Conservation (phyloP, 257 asterid species). For the Nicotiana otophora region DNA sequence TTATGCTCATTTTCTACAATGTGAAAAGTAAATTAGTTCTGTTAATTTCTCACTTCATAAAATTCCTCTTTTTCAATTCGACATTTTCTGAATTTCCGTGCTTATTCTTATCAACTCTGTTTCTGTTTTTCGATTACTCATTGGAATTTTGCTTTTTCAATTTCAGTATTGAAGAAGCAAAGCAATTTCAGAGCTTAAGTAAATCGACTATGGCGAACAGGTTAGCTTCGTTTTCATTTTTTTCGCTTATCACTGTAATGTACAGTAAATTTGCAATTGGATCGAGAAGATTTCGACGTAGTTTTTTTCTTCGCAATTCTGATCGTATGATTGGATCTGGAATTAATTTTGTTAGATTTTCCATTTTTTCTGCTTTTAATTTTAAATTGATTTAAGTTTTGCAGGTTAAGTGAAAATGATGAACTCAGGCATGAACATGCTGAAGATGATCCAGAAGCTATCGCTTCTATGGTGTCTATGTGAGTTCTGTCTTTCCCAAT, state of each 20-base stretch:
- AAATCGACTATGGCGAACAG: conserved; percentile 48
- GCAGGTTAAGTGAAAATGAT: conserved; percentile 34
- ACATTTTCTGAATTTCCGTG: not conserved
- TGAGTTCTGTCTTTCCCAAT: conserved; percentile 27
- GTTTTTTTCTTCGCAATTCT: not conserved
- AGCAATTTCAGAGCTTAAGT: conserved; percentile 28
- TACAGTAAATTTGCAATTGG: not conserved
- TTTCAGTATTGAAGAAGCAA: conserved; percentile 29
- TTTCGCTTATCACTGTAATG: not conserved
- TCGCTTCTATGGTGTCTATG: conserved; percentile 62
- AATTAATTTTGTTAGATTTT: conserved; percentile 2
- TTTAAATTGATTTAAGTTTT: not conserved
- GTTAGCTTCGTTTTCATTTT: conserved; percentile 17
- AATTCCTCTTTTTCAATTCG: not conserved
- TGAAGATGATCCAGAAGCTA: conserved; percentile 67
- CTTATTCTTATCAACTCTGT: not conserved
- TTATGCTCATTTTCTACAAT: not conserved
- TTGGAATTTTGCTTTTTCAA: not conserved
- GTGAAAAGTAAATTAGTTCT: not conserved
- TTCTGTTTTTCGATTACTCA: not conserved
- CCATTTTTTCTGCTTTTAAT: not conserved
- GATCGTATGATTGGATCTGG: conserved; percentile 20
- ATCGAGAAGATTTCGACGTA: not conserved
- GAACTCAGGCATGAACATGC: conserved; percentile 40
- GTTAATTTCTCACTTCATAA: not conserved